These are phyloP conservation scores for Naganishia sp. DNA, from an alignment of 1,284 basidiomycete genomes.

Conservation along the genomic window DNA sequence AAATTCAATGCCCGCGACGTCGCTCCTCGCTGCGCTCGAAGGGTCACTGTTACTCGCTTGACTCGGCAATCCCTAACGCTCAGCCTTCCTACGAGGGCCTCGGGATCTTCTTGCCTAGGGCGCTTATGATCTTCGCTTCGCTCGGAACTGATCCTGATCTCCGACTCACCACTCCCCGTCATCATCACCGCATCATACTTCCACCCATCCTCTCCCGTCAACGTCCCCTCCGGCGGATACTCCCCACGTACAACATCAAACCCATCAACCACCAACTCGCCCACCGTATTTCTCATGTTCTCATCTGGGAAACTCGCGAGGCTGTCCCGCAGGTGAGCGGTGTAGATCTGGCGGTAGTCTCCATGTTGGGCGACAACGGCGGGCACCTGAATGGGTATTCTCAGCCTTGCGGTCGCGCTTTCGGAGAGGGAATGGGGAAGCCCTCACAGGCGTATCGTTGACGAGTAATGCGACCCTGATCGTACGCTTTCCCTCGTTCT, in stretches of 20 bases:
- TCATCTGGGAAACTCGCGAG: conserved; percentile 44
- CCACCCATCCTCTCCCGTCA: conserved; percentile 40
- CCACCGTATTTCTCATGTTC: conserved; percentile 32
- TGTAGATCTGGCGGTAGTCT: conserved; percentile 54
- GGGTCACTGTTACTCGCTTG: no score
- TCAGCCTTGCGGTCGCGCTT: neutral
- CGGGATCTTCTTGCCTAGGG: no score
- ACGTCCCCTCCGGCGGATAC: conserved; percentile 53
- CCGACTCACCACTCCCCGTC: conserved; percentile 56
- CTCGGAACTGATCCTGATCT: no score
- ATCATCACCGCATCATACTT: conserved; percentile 57
- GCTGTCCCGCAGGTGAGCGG: conserved; percentile 47
- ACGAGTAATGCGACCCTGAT: conserved; percentile 51
- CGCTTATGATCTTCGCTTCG: no score
- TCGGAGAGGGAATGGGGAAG: neutral
- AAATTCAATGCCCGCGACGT: no score
- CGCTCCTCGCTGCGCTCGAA: no score
- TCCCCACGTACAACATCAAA: conserved; percentile 57
- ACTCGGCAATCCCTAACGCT: no score
- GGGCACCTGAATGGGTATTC: conserved; percentile 37
- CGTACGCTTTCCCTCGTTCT: conserved; percentile 25
- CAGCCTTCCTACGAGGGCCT: no score
- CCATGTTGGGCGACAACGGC: conserved; percentile 48
- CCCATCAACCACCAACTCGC: conserved; percentile 54
- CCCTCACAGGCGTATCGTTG: conserved; percentile 51